These are phyloP conservation scores for Westerdykella sp. DNA, from an alignment of 2,329 filamentous ascomycete species.

Conservation along the genomic window DNA sequence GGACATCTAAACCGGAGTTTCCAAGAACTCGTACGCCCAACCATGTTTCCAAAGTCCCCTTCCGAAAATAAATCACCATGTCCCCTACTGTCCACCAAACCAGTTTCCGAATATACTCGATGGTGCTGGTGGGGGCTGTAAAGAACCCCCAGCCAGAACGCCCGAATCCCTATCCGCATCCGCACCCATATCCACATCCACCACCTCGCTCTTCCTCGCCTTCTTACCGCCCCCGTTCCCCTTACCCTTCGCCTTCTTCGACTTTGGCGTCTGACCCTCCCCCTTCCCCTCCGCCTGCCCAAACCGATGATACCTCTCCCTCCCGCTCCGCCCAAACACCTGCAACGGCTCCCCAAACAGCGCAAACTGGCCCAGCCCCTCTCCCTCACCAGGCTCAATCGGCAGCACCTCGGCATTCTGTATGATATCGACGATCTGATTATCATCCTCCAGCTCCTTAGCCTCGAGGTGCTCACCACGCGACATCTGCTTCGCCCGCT, in stretches of 20 bases:
- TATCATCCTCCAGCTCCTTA: conserved; percentile 54
- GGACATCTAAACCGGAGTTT: too few relatives aligned
- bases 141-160: too few relatives aligned
- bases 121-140: too few relatives aligned
- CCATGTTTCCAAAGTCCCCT: too few relatives aligned
- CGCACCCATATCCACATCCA: too few relatives aligned
- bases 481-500: conserved; percentile 68
- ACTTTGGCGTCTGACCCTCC: conserved; percentile 10
- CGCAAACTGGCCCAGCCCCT: conserved; percentile 37
- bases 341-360: conserved; percentile 38
- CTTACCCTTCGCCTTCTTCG: conserved; percentile 14
- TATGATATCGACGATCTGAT: conserved; percentile 53
- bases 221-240: conserved; percentile 4
- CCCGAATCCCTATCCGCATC: too few relatives aligned
- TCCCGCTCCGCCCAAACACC: conserved; percentile 39
- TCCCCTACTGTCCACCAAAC: too few relatives aligned
- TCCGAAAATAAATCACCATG: too few relatives aligned
- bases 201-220: background rate
- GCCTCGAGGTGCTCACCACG: conserved; percentile 51
- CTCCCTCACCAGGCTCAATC: conserved; percentile 29
- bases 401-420: conserved; percentile 49
- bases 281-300: conserved; percentile 10
- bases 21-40: too few relatives aligned
- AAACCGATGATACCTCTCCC: conserved; percentile 26
- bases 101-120: too few relatives aligned